Evolutionary conservation across 345 rosid species (phyloP).

Genomic region (Physaria fendleri): DNA sequence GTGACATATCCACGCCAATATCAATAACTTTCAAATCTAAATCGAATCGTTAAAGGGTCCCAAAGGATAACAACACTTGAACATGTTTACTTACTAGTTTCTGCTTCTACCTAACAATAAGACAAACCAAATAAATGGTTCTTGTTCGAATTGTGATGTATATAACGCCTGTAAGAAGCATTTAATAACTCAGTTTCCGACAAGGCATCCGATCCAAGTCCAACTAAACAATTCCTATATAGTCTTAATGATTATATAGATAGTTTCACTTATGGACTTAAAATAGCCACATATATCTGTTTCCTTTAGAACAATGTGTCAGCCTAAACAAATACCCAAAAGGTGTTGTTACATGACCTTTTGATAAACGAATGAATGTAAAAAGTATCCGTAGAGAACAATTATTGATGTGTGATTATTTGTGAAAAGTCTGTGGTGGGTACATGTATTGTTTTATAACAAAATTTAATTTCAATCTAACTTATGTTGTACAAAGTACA

Average conservation of each 20-base stretch:
- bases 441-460: slow-evolving; percentile 8
- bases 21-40: slow-evolving; percentile 16
- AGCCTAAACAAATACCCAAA: slow-evolving; percentile 6
- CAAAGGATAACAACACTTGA: slow-evolving; percentile 17
- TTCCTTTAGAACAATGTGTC: slow-evolving; percentile 1
- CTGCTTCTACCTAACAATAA: slow-evolving; percentile 2
- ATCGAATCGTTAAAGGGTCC: slow-evolving; percentile 9
- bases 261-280: not conserved
- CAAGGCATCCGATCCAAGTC: too few relatives aligned
- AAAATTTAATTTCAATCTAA: slow-evolving; percentile 22
- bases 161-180: not conserved
- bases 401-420: slow-evolving; percentile 20
- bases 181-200: slow-evolving; percentile 8
- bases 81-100: not conserved
- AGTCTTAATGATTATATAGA: not conserved
- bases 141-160: not conserved
- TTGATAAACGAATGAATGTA: not conserved
- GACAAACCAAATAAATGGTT: slow-evolving; percentile 6
- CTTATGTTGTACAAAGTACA: slow-evolving; percentile 21
- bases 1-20: slow-evolving; percentile 4
- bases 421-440: slow-evolving; percentile 23
- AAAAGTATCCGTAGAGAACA: not conserved
- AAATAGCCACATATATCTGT: not conserved
- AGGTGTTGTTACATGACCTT: not conserved
- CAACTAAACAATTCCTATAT: not conserved